Evolutionary conservation across 2,329 filamentous ascomycete species (phyloP).

Genomic region (Botryotinia narcissicola): DNA sequence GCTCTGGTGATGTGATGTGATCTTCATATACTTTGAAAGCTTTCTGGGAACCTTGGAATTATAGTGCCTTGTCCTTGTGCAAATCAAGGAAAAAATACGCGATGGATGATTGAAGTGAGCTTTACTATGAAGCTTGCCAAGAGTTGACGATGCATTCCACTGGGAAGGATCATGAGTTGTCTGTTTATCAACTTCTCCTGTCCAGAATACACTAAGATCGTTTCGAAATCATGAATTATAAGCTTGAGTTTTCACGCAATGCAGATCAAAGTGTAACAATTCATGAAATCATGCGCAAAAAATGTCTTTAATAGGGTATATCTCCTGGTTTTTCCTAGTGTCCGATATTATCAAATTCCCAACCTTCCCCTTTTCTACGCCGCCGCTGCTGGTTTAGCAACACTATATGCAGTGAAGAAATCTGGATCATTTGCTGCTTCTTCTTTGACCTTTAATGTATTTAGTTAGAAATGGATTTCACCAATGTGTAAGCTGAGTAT

Average conservation of each 20-base stretch:
- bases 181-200: neutral
- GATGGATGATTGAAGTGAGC: neutral
- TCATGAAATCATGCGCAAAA: slow-evolving; percentile 1
- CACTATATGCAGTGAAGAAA: slow-evolving; percentile 73
- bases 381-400: slow-evolving; percentile 20
- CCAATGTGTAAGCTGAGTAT: neutral
- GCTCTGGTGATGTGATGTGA: neutral
- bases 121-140: neutral
- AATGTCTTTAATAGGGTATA: slow-evolving; percentile 17
- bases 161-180: neutral
- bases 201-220: neutral
- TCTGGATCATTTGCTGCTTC: slow-evolving; percentile 80
- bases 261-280: neutral
- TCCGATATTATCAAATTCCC: neutral
- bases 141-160: neutral
- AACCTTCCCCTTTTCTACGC: neutral
- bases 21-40: neutral
- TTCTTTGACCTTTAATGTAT: slow-evolving; percentile 72
- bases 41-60: neutral
- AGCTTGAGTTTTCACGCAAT: neutral
- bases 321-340: neutral
- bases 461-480: slow-evolving; percentile 15
- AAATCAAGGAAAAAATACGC: neutral
- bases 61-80: neutral
- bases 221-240: neutral